A percentile compares a stretch with the other conserved stretches of the same genome.
Evolutionary conservation across 225 moss, liverwort and hornwort genomes (phyloP).

Genomic region (Rhytidiadelphus loreus): DNA sequence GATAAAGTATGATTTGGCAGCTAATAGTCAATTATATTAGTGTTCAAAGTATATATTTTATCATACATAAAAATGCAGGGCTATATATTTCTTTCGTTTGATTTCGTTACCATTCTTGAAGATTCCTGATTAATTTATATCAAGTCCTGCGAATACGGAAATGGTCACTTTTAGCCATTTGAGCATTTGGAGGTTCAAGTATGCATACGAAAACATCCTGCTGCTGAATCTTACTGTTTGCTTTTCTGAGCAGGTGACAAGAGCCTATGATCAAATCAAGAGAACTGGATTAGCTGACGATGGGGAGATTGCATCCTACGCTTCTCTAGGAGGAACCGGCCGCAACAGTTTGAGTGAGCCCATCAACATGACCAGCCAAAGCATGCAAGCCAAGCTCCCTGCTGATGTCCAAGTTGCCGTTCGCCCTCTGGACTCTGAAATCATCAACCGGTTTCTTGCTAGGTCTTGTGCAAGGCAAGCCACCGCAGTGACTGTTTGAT

Average conservation of each 20-base stretch:
- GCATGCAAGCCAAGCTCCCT: constrained; percentile 49
- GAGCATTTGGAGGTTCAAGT: not conserved
- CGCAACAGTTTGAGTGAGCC: constrained; percentile 85
- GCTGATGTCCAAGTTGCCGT: constrained; percentile 60
- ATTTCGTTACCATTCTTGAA: not conserved
- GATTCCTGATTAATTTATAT: too few species aligned
- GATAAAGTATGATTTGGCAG: not conserved
- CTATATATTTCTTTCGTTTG: not conserved
- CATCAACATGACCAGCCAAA: constrained; percentile 66
- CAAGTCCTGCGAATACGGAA: not conserved
- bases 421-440: constrained; percentile 76
- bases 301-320: constrained; percentile 51
- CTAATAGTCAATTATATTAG: not conserved
- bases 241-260: constrained; percentile 47
- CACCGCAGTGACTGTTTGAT: constrained; percentile 24
- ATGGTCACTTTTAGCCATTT: not conserved
- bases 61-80: not conserved
- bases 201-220: not conserved
- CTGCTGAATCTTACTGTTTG: not conserved
- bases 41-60: not conserved
- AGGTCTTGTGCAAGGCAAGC: constrained; percentile 76
- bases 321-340: constrained; percentile 69
- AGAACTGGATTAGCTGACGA: constrained; percentile 61
- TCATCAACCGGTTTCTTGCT: constrained; percentile 63
- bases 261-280: constrained; percentile 88